Conservation (phyloP, 1,139 yeast species). For the Blastobotrys elegans region DNA sequence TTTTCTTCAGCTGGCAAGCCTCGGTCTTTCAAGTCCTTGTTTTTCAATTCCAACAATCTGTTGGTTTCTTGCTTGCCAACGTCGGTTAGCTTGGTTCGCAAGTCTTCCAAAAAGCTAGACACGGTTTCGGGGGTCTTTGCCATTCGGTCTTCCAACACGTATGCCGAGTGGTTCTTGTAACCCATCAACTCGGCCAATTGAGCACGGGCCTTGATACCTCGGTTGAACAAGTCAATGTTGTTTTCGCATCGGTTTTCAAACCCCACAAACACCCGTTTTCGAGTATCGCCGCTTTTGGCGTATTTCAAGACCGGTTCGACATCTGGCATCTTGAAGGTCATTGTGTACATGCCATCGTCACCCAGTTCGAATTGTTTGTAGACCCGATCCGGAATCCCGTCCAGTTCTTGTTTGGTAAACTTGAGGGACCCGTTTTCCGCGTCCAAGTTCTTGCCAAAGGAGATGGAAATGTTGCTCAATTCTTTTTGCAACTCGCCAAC, state of each 20-base stretch:
- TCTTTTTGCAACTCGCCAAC: conserved; percentile 55
- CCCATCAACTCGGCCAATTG: conserved; percentile 61
- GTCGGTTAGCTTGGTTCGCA: conserved; percentile 52
- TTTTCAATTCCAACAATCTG: conserved; percentile 48
- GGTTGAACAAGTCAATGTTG: conserved; percentile 54
- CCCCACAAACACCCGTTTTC: conserved; percentile 60
- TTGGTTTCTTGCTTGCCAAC: conserved; percentile 54
- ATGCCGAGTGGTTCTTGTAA: conserved; percentile 62
- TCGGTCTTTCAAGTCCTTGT: conserved; percentile 44
- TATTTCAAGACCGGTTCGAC: conserved; percentile 68
- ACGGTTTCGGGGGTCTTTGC: conserved; percentile 65
- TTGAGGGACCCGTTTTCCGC: conserved; percentile 60
- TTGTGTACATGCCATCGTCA: conserved; percentile 50
- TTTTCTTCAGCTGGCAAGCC: conserved; percentile 39
- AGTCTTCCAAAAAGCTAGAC: conserved; percentile 53
- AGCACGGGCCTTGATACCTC: conserved; percentile 57
- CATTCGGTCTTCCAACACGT: conserved; percentile 70
- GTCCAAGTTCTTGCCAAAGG: conserved; percentile 60
- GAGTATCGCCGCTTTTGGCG: conserved; percentile 57
- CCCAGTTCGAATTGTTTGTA: conserved; percentile 50
- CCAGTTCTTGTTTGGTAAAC: conserved; percentile 60
- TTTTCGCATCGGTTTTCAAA: conserved; percentile 63
- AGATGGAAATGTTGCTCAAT: conserved; percentile 51
- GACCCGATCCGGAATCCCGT: conserved; percentile 66
- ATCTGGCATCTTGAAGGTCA: conserved; percentile 81